Conservation (phyloP, 2,329 filamentous ascomycete genomes). For the Monilinia fructigena region DNA sequence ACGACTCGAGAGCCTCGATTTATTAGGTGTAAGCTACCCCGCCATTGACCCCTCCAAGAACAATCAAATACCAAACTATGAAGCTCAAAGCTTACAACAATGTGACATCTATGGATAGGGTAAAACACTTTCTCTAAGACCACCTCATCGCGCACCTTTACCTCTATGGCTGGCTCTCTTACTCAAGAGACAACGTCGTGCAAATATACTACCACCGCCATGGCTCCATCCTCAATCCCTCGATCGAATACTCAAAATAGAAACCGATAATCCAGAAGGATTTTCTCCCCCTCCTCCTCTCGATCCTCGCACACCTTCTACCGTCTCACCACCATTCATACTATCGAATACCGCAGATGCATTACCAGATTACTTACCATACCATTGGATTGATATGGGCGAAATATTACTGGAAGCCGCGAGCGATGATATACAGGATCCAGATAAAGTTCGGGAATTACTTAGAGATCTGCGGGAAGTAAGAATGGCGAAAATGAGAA, state of each 20-base stretch:
- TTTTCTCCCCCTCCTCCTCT: slow-evolving; percentile 78
- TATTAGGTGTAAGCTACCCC: slow-evolving; percentile 70
- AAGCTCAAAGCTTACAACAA: slow-evolving; percentile 40
- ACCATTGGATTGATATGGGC: slow-evolving; percentile 91
- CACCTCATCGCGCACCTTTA: slow-evolving; percentile 74
- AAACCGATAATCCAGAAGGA: slow-evolving; percentile 68
- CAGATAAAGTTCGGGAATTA: slow-evolving; percentile 71
- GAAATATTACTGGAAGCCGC: slow-evolving; percentile 85
- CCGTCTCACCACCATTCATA: slow-evolving; percentile 72
- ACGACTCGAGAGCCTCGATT: slow-evolving; percentile 77
- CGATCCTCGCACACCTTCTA: slow-evolving; percentile 48
- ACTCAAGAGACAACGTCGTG: slow-evolving; percentile 88
- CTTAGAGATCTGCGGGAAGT: slow-evolving; percentile 83
- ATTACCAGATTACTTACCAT: slow-evolving; percentile 72
- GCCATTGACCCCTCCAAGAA: slow-evolving; percentile 29
- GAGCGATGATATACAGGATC: slow-evolving; percentile 73
- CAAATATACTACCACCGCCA: slow-evolving; percentile 85
- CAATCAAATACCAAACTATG: slow-evolving; percentile 22
- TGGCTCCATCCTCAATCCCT: slow-evolving; percentile 83
- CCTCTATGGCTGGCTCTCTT: slow-evolving; percentile 95
- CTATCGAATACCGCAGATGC: slow-evolving; percentile 69
- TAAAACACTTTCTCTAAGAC: slow-evolving; percentile 70
- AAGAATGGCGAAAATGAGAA: slow-evolving; percentile 82
- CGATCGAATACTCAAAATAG: slow-evolving; percentile 72
- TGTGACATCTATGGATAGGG: slow-evolving; percentile 55